Base-by-base conservation (phyloP, 768 basidiomycete genomes). In the Termitomyces eurrhizus region DNA sequence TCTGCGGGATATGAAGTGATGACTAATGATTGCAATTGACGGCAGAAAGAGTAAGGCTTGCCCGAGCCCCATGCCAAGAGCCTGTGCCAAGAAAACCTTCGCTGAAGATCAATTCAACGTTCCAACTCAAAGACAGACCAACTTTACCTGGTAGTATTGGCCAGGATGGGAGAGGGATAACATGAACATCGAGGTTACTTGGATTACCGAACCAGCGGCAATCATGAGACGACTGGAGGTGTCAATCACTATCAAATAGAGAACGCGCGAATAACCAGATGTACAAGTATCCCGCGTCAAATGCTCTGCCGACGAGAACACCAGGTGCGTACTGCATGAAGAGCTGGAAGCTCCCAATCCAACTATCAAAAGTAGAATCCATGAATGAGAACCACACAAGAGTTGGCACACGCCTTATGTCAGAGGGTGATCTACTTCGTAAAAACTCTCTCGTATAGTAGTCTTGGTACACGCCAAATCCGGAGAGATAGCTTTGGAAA, bases 11-110 rank as follows among this genome's bases (percentile, higher is more conserved):
- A 70, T 72, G 67, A 81, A 84, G 65, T 80, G 77, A 52, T 81
- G 80, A 4, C 78, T 72, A n/a, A 79, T 69, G 39, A 82, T 72
- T 12, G 74, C 75, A 49, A 82, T 68, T 3, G 82, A 78, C 1
- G 83, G 84, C 26, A 83, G 66, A 70, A 82, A 84, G 29, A 82
- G 70, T 26, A 83, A 65, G 1, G 82, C 79, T 42, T 78, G 74
- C 3, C 80, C 80, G 8, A 76, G 56, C 2, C 84, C 85, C 71
- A 82, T 79, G n/a, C 81, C 83, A n/a, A 86, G 70, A 4, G 78
- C 83, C 69, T 86, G 83, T 0, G 81, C 72, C 13, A 85, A 71
- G 66, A 85, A 83, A 18, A 82, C 72, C 74, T 81, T 62, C 63
- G 51, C 48, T 54, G 69, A 50, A 11, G 60, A 57, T 36, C 16